Evolutionary conservation across 139 green algal genomes (phyloP).

Genomic region (Gonium pectorale): DNA sequence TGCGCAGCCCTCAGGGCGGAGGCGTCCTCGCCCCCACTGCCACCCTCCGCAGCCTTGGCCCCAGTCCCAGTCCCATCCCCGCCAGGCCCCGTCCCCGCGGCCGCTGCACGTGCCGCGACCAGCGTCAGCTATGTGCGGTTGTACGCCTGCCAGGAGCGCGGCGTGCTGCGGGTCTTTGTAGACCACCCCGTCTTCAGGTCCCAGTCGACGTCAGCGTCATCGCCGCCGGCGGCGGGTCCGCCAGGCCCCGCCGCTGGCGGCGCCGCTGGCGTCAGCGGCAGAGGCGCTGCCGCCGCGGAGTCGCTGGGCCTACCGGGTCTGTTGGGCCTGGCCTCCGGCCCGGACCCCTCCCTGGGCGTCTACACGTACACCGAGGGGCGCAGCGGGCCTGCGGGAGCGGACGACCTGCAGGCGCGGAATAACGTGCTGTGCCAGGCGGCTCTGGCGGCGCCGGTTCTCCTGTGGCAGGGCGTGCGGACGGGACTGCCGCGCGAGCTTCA

Average conservation of each 20-base stretch:
- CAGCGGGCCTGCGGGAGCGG: background rate
- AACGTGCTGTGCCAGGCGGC: conserved; percentile 88
- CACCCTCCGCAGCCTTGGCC: background rate
- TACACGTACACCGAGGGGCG: conserved; percentile 66
- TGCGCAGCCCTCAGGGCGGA: too few species aligned
- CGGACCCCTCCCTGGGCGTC: conserved; percentile 11
- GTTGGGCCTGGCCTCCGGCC: too few species aligned
- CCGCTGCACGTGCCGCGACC: background rate
- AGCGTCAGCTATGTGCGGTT: conserved; percentile 50
- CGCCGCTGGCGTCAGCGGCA: background rate
- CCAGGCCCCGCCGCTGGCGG: background rate
- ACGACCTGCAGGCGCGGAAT: conserved; percentile 76
- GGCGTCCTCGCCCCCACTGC: too few species aligned
- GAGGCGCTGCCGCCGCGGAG: background rate
- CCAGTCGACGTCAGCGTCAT: background rate
- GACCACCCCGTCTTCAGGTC: conserved; percentile 79
- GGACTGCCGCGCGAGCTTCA: background rate
- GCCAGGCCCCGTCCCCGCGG: too few species aligned
- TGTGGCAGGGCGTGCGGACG: conserved; percentile 59
- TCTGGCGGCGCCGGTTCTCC: conserved; percentile 76
- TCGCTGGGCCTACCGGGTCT: too few species aligned
- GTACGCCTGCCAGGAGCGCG: conserved; percentile 52
- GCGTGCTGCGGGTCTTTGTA: conserved; percentile 87
- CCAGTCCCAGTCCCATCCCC: background rate
- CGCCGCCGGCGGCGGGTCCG: background rate